Evolutionary conservation across 2,329 filamentous ascomycete species (phyloP), one percentile per base, ranked within the genome.

Genomic region (Stagonosporopsis vannaccii): DNA sequence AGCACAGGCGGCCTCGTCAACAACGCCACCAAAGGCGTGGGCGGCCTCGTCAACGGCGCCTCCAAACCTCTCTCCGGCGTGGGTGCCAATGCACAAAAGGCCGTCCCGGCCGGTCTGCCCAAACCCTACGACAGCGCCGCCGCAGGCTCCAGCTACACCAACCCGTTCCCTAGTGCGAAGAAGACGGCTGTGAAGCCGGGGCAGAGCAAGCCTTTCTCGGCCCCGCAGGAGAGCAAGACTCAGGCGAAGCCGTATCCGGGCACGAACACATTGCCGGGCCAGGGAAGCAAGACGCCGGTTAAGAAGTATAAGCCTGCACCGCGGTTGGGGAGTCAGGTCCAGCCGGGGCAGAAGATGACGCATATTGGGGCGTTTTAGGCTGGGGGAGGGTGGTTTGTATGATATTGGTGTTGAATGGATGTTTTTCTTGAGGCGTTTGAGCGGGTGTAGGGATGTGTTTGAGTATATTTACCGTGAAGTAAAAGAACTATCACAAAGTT

Each of bases 231-330:
- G 4, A 54, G 60, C 39, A 57, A 58, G 6, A 19, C 22, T 9
- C 41, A 40, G 23, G 58, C 59, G 44, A 63, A 63, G 26, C 53
- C 69, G 36, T 74, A 74, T 54, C 69, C 72, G 0, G 73, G 70
- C 1, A 73, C 70, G 19, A 71, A 67, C 32, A 73, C 70, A 28
- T 37, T 69, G 43, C 68, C 70, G 0, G 70, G 71, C 1, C 66
- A 68, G 43, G 68, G 52, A 2, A 63, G 53, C 19, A 66, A 58
- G 56, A 65, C 64, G 23, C 69, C 71, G 0, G 71, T 74, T 9
- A 56, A 59, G 46, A 66, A 55, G 59, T 67, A 66, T 46, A 70
- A 68, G 66, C 62, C 70, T 17, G 39, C 63, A 47, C 65, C 64
- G 49, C 63, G 62, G 41, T 28, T 71, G 49, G 68, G 64, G 22